phyloP scores from a whole-genome alignment of 176 grass and related monocot species.

The Hordeum marinum region DNA sequence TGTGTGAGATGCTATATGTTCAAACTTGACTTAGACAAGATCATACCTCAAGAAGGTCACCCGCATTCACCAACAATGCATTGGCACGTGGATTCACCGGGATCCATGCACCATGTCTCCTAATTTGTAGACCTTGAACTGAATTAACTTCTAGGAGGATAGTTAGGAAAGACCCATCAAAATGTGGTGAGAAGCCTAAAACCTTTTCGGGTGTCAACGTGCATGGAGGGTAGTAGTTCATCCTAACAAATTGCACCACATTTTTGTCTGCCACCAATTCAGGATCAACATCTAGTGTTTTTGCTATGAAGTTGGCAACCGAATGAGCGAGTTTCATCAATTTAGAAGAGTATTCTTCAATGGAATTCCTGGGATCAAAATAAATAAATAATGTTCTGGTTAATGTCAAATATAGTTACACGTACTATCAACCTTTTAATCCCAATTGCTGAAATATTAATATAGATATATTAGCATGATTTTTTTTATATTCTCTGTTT shows the following conservation, averaged over 20 bases:
- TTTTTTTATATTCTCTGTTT: neutral
- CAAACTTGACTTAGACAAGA: neutral
- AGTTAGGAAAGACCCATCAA: slow-evolving; percentile 32
- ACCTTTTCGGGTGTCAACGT: slow-evolving; percentile 33
- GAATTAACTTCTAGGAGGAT: slow-evolving; percentile 33
- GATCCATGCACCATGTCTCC: slow-evolving; percentile 22
- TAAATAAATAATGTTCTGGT: neutral
- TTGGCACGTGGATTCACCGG: slow-evolving; percentile 6
- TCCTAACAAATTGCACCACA: slow-evolving; percentile 21
- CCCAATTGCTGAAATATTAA: neutral
- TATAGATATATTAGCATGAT: neutral
- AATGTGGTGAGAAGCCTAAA: slow-evolving; percentile 42
- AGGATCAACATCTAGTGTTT: slow-evolving; percentile 13
- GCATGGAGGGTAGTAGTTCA: slow-evolving; percentile 66
- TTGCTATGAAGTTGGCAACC: slow-evolving; percentile 20
- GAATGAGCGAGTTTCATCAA: slow-evolving; percentile 25
- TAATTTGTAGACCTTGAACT: slow-evolving; percentile 43
- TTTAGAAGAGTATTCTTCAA: slow-evolving; percentile 35
- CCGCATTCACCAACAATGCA: slow-evolving; percentile 33
- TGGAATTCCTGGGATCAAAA: slow-evolving; percentile 20
- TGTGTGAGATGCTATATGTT: neutral
- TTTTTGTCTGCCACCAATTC: slow-evolving; percentile 24
- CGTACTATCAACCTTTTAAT: neutral
- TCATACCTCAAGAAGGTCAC: slow-evolving; percentile 40
- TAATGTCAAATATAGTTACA: neutral